phyloP scores from a whole-genome alignment of 345 rosid genomes.

The Arabidopsis thaliana region TAIR10.1 NC_003075.7:503001-503500 shows the following conservation, averaged over 20 bases:
- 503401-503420: neutral
- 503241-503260: conserved; percentile 43
- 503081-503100: conserved; percentile 62
- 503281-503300: conserved; percentile 65
- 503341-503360: neutral
- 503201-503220: conserved; percentile 57
- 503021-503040: conserved; percentile 29
- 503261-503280: conserved; percentile 69
- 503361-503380: neutral
- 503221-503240: conserved; percentile 65
- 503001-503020: neutral
- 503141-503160: conserved; percentile 65
- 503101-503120: conserved; percentile 63
- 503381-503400: conserved; percentile 27
- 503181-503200: conserved; percentile 61
- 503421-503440: neutral
- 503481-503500: no score
- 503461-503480: no score
- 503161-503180: conserved; percentile 60
- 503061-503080: conserved; percentile 52
- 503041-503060: conserved; percentile 58
- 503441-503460: no score
- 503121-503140: conserved; percentile 71
- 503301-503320: conserved; percentile 6
- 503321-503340: neutral